Percentiles rank a stretch among this genome's conserved stretches.
phyloP scores from a whole-genome alignment of 371 early-diverging fungal species.

The Mucor irregularis region DNA sequence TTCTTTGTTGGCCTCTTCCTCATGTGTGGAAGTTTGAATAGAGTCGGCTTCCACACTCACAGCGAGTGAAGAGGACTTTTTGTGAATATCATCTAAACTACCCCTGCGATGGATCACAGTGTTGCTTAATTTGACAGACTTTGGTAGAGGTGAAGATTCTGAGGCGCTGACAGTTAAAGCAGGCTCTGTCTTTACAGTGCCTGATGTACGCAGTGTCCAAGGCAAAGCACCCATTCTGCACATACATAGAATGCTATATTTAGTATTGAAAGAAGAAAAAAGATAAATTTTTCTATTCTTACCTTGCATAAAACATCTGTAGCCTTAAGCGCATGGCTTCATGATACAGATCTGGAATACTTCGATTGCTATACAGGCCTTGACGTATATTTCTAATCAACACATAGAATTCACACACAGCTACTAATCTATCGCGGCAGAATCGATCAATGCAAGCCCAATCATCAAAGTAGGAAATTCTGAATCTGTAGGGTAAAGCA shows the following conservation, averaged over 20 bases:
- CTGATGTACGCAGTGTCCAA: constrained; percentile 37
- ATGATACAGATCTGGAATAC: constrained; percentile 73
- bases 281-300: neutral
- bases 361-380: constrained; percentile 78
- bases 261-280: neutral
- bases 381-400: constrained; percentile 87
- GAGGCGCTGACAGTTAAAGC: constrained; percentile 12
- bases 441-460: constrained; percentile 87
- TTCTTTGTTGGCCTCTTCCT: no score
- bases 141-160: constrained; percentile 30
- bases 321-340: constrained; percentile 82
- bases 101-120: no score
- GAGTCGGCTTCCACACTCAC: no score
- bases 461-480: constrained; percentile 75
- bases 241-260: no score
- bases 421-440: constrained; percentile 90
- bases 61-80: no score
- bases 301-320: constrained; percentile 88
- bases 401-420: constrained; percentile 91
- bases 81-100: constrained; percentile 17
- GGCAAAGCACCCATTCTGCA: constrained; percentile 55
- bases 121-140: constrained; percentile 17
- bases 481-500: constrained; percentile 75
- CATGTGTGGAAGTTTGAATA: no score
- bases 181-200: neutral